A percentile compares a stretch with the other conserved stretches of the same genome.
Conservation (phyloP, 2,329 filamentous ascomycete genomes). For the Claviceps sp. region DNA sequence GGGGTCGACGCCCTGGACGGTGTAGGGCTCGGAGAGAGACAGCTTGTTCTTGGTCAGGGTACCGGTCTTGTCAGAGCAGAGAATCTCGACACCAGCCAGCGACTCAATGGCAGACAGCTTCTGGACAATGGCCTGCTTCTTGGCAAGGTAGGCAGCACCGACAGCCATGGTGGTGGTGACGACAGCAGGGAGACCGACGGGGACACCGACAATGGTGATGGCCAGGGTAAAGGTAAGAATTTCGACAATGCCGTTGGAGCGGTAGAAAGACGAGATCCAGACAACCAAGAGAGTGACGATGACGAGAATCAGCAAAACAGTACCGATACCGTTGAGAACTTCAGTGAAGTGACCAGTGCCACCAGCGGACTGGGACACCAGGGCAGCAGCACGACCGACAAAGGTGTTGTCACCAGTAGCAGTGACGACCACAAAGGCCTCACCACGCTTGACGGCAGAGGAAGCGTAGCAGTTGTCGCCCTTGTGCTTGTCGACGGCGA, state of each 20-base stretch:
- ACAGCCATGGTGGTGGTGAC: slow-evolving; percentile 93
- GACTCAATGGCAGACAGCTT: slow-evolving; percentile 88
- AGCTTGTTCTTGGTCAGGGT: slow-evolving; percentile 92
- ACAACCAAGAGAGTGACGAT: slow-evolving; percentile 68
- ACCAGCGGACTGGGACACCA: slow-evolving; percentile 63
- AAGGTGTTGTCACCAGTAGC: slow-evolving; percentile 82
- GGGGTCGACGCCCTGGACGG: slow-evolving; percentile 65
- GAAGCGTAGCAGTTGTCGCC: slow-evolving; percentile 73
- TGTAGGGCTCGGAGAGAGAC: slow-evolving; percentile 73
- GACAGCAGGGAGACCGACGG: slow-evolving; percentile 84
- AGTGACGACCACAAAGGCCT: slow-evolving; percentile 70
- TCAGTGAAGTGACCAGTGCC: slow-evolving; percentile 82
- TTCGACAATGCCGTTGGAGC: slow-evolving; percentile 63
- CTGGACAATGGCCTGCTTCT: slow-evolving; percentile 87
- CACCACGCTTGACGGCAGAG: slow-evolving; percentile 80
- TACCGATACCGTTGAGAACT: slow-evolving; percentile 78
- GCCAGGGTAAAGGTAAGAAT: slow-evolving; percentile 79
- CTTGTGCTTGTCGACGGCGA: slow-evolving; percentile 79
- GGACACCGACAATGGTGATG: slow-evolving; percentile 84
- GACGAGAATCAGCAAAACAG: slow-evolving; percentile 65
- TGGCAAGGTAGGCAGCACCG: slow-evolving; percentile 79
- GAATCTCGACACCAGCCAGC: slow-evolving; percentile 81
- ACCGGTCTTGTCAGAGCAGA: slow-evolving; percentile 76
- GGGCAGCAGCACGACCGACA: slow-evolving; percentile 75
- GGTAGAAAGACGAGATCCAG: slow-evolving; percentile 81